A percentile compares a stretch with the other conserved stretches of the same genome.
phyloP scores from a whole-genome alignment of 805 yeast species.

The Wickerhamomyces alni region DNA sequence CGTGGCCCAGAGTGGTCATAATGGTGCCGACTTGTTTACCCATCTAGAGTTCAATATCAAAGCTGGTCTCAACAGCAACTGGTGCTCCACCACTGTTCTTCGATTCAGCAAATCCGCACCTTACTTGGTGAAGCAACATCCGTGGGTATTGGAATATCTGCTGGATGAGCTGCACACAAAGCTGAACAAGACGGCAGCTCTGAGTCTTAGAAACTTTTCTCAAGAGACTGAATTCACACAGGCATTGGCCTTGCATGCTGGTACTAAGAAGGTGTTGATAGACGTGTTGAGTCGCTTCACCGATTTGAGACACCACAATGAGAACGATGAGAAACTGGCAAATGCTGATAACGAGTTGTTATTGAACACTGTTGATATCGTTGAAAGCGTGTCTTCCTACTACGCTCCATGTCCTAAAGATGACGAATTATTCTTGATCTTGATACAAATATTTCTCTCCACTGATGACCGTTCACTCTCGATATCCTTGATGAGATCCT shows the following conservation, averaged over 20 bases:
- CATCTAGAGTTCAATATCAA: conserved; percentile 18
- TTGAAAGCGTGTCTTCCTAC: conserved; percentile 81
- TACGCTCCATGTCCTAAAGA: conserved; percentile 67
- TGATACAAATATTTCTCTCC: conserved; percentile 43
- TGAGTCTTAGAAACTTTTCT: conserved; percentile 73
- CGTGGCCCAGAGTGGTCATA: neutral
- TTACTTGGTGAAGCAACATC: conserved; percentile 11
- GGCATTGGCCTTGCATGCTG: conserved; percentile 51
- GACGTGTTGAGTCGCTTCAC: conserved; percentile 31
- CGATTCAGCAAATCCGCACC: conserved; percentile 18
- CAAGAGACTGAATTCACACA: conserved; percentile 84
- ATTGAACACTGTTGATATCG: conserved; percentile 66
- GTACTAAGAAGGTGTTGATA: conserved; percentile 40
- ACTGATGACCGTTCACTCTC: conserved; percentile 65
- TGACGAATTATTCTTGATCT: conserved; percentile 57
- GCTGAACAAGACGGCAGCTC: conserved; percentile 19
- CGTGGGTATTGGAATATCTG: conserved; percentile 22
- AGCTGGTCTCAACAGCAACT: conserved; percentile 19
- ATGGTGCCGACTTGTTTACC: conserved; percentile 17
- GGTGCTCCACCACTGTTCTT: conserved; percentile 20
- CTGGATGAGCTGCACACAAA: conserved; percentile 11
- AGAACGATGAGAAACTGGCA: conserved; percentile 19
- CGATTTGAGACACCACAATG: conserved; percentile 17
- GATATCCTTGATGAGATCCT: conserved; percentile 64
- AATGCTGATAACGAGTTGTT: conserved; percentile 47